Percentiles rank a stretch among this genome's conserved stretches.
phyloP scores from a whole-genome alignment of 2,329 filamentous ascomycete genomes.

The Aspergillus caelatus region DNA sequence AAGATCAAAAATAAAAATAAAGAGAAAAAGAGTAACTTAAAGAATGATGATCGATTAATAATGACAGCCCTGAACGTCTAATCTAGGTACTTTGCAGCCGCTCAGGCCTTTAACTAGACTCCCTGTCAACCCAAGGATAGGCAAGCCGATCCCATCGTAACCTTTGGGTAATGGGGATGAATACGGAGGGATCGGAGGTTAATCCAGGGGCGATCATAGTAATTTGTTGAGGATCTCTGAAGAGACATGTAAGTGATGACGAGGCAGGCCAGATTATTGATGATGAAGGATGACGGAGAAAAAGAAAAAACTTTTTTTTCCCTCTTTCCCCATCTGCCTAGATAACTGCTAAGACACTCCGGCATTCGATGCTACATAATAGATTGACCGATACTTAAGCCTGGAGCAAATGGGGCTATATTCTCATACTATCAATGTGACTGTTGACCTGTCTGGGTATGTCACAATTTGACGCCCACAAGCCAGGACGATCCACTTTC shows the following conservation, averaged over 20 bases:
- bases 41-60: background rate
- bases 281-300: background rate
- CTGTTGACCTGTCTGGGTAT: constrained; percentile 1
- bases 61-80: background rate
- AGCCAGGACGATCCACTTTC: constrained; percentile 8
- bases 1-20: background rate
- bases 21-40: background rate
- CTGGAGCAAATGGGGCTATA: constrained; percentile 1
- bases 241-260: constrained; percentile 14
- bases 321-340: background rate
- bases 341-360: background rate
- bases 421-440: background rate
- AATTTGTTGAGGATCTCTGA: background rate
- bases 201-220: background rate
- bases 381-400: background rate
- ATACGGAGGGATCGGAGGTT: background rate
- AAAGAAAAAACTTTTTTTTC: background rate
- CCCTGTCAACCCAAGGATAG: background rate
- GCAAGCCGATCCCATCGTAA: constrained; percentile 1
- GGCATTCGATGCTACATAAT: background rate
- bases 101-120: constrained; percentile 2
- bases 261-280: background rate
- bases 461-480: constrained; percentile 3
- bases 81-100: background rate
- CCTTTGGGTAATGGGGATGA: background rate